A percentile compares a stretch with the other conserved stretches of the same genome.
Evolutionary conservation across 805 yeast species (phyloP).

Genomic region (Ascoidea tarda): DNA sequence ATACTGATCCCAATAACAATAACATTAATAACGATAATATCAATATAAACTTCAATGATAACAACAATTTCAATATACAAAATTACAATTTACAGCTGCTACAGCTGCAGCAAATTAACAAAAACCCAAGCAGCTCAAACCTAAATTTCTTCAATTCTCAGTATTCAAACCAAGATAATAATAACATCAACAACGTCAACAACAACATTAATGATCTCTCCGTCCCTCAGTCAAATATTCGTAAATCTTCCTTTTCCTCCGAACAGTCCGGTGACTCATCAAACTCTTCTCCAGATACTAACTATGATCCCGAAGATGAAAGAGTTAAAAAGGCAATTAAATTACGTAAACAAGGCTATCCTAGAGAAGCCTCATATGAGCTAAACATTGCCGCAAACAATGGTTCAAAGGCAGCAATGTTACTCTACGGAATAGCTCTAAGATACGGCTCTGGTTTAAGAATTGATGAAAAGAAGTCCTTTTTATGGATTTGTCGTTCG

Average conservation of each 20-base stretch:
- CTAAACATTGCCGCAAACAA: constrained; percentile 46
- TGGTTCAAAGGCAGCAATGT: constrained; percentile 56
- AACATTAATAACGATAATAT: too few species aligned
- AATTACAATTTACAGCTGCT: too few species aligned
- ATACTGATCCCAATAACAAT: too few species aligned
- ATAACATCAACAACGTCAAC: too few species aligned
- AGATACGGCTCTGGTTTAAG: constrained; percentile 57
- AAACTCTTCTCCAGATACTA: not conserved
- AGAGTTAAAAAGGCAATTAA: constrained; percentile 30
- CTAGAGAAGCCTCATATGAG: constrained; percentile 56
- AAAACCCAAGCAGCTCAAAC: not conserved
- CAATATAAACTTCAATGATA: too few species aligned
- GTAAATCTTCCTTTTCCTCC: not conserved
- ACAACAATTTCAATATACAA: too few species aligned
- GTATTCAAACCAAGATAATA: too few species aligned
- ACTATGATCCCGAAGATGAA: constrained; percentile 8
- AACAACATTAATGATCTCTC: not conserved
- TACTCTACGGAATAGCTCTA: constrained; percentile 52
- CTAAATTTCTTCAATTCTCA: not conserved
- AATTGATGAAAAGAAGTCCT: constrained; percentile 36
- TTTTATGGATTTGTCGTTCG: constrained; percentile 47
- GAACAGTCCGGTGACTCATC: not conserved
- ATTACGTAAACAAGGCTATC: constrained; percentile 41
- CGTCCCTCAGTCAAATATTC: not conserved
- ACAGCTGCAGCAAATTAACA: too few species aligned